Base-by-base conservation (phyloP, 768 basidiomycete genomes). In the Auriscalpium microsporum region DNA sequence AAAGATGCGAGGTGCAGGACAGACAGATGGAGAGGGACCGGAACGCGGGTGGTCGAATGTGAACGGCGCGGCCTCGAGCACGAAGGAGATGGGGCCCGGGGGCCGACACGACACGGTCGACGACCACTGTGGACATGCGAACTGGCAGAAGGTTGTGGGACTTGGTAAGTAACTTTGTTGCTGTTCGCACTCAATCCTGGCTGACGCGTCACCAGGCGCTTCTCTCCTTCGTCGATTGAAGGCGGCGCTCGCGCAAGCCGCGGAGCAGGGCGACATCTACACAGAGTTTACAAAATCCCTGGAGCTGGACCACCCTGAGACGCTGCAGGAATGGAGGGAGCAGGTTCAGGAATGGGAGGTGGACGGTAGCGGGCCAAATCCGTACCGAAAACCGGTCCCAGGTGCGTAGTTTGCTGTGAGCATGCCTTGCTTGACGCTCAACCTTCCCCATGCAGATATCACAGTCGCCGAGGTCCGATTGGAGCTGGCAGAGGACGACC, bases 31-130 rank as follows among this genome's bases (percentile, higher is more conserved):
- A 1, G 72, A 74, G 49, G 68, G 62, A 0, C 58, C 66, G 8
- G 72, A 74, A 57, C 57, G 66, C 2, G 62, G 60, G 0, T 74
- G 70, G 71, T 59, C 69, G 0, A 37, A 63, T 21, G 60, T 66
- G 9, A 70, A 72, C 52, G 59, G 58, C 0, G 35, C 66, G 0
- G 64, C 71, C 9, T n/a, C 55, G 7, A 69, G 70, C 40, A 72
- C 70, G 2, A 56, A 62, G 23, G 71, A 72, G 61, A 74, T 75
- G 73, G 71, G 70, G 2, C 64, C 61, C 1, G 68, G 67, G 14
- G 60, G 61, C 9, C 56, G 57, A 3, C 55, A 53, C 0, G 65
- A 70, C 47, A 63, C 65, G 1, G 52, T 70, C 2, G 61, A 70
- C 42, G 61, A 67, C 45, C 62, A 64, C 23, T 62, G 62, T 48